Evolutionary conservation across 1,284 basidiomycete species (phyloP), one percentile per base, ranked within the genome.

Genomic region (Cystobasidium slooffiae): DNA sequence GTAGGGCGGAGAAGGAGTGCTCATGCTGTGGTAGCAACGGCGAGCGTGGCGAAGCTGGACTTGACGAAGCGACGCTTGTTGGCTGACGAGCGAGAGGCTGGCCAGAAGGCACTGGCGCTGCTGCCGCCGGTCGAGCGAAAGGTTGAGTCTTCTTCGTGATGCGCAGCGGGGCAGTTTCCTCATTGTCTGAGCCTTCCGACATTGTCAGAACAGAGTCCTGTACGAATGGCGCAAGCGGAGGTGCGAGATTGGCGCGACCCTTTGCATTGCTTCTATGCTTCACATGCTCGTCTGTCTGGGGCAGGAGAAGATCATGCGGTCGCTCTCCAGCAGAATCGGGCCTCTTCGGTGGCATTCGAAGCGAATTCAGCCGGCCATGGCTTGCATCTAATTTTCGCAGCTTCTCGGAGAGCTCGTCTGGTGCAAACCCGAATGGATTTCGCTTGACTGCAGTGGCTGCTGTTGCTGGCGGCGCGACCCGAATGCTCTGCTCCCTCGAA

Each of bases 251-350:
- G n/a, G 39, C 16, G 7, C 63, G 49, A 8, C 55, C 70, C 59
- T 47, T 52, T 6, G 53, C 22, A n/a, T 39, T 41, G 24, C 63
- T 73, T 37, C 70, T 41, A 8, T 62, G 49, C 41, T 59, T 43
- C 9, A 74, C 65, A 20, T 68, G 64, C 47, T 74, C 72, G 49
- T 74, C 72, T n/a, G 72, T 74, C 65, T 74, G 72, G 5, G 72
- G 72, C 56, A 74, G 65, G 6, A 74, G 72, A 14, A 68, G 65
- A 55, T 67, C 62, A 51, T 73, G 70, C 31, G 70, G 72, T 10
- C 72, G 53, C 22, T 61, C 65, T 16, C 64, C 65, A 12, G 55
- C 20, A 9, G 65, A 74, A 31, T 68, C 72, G 18, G 72, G 72
- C 16, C 72, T 49, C 51, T 66, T 73, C 22, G 70, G 44, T n/a